Evolutionary conservation across 345 rosid genomes (phyloP).

Genomic region (Heritiera littoralis): DNA sequence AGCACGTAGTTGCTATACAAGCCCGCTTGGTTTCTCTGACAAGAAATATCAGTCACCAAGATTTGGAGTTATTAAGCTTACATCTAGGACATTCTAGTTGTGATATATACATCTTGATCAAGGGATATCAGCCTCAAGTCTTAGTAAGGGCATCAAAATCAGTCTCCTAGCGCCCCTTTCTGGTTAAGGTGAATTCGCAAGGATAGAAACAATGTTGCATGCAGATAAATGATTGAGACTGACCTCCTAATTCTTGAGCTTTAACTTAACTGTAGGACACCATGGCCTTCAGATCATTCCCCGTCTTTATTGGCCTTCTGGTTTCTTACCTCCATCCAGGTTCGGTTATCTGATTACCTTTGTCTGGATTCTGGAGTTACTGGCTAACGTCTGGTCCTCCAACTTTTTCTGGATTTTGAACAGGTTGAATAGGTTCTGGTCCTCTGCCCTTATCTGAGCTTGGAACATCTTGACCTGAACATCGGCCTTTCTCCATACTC

Average conservation of each 20-base stretch:
- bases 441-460: constrained; percentile 24
- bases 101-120: constrained; percentile 32
- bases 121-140: constrained; percentile 12
- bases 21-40: neutral
- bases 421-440: constrained; percentile 20
- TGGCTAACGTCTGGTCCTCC: constrained; percentile 21
- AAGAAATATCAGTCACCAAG: constrained; percentile 9
- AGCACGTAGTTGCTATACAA: constrained; percentile 6
- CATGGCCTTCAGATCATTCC: constrained; percentile 41
- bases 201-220: constrained; percentile 7
- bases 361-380: constrained; percentile 19
- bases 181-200: neutral
- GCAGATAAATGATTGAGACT: neutral
- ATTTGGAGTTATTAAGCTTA: neutral
- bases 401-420: constrained; percentile 19
- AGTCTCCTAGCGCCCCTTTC: neutral
- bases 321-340: constrained; percentile 16
- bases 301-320: constrained; percentile 28
- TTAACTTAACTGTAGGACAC: constrained; percentile 29
- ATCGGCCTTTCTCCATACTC: constrained; percentile 51
- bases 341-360: neutral
- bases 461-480: constrained; percentile 27
- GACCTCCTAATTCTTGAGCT: constrained; percentile 32
- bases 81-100: constrained; percentile 26
- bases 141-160: constrained; percentile 14